Evolutionary conservation across 2,329 filamentous ascomycete species (phyloP), one percentile per base, ranked within the genome.

Genomic region (Cladophialophora yegresii): DNA sequence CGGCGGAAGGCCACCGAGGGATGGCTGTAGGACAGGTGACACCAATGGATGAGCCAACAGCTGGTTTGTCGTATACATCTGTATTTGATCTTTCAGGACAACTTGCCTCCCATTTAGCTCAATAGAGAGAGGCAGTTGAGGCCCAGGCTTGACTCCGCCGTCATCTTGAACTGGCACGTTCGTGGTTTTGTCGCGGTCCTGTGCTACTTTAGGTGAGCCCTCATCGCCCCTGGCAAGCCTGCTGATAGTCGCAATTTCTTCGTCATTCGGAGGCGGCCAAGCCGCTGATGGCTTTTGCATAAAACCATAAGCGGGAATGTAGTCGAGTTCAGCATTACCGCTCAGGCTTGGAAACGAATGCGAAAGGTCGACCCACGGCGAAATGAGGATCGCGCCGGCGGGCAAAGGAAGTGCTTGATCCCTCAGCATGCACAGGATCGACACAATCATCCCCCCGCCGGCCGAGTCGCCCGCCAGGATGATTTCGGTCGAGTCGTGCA

Each of bases 301-400:
- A 72, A 99, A 98, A 0, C 95, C 95, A 70, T 89, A 84, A 0
- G 87, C 79, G 4, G 95, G 95, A 36, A 99, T 93, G 71, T 97
- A 98, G 74, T 99, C 95, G 57, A 91, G 77, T 0, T 86, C 85
- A 56, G 85, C 87, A 47, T 92, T 86, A 4, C 82, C 85, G 1
- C 86, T 84, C n/a, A 96, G 84, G 69, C 93, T 97, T 0, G 95
- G 95, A 69, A 98, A 98, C 0, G 93, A 97, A 75, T 98, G 93
- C 0, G 92, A 96, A 59, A 98, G 79, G 75, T 99, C 95, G 8
- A 93, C 92, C 95, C 95, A 99, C 0, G 95, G 95, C 56, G 92
- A 96, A 58, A 98, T 90, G 47, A 98, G 81, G 51, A 98, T 88
- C 4, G 90, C 93, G 1, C 95, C 95, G 1, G 95, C 93, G 0